Percentiles rank a stretch among this genome's conserved stretches.
These are phyloP conservation scores for Nannochloropsis salina DNA, from an alignment of 108 stramenopile genomes.

Conservation along the genomic window DNA sequence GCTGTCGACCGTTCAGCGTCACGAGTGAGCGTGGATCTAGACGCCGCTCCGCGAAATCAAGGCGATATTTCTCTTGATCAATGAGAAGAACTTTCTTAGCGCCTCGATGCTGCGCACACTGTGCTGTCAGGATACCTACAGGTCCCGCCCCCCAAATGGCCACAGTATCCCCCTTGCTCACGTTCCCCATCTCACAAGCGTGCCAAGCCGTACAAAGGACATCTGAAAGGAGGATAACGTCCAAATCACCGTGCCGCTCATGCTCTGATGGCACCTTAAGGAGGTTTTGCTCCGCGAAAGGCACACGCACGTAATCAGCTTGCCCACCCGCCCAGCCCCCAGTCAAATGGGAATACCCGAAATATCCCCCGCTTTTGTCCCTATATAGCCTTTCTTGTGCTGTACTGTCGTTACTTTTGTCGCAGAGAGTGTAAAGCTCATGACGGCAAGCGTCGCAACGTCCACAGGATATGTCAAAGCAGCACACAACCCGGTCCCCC, in stretches of 20 bases:
- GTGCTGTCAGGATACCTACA: conserved; percentile 9
- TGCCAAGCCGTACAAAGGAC: background rate
- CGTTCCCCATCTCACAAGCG: background rate
- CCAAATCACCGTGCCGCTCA: background rate
- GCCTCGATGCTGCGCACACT: conserved; percentile 5
- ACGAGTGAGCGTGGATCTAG: background rate
- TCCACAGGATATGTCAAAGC: conserved; percentile 9
- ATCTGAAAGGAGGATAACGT: background rate
- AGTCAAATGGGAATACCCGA: background rate
- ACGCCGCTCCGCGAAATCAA: background rate
- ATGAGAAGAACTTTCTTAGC: background rate
- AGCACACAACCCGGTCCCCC: background rate
- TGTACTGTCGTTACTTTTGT: background rate
- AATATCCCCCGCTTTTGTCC: background rate
- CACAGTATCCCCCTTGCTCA: background rate
- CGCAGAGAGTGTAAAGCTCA: background rate
- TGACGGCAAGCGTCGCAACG: background rate
- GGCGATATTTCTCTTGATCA: background rate
- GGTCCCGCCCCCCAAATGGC: background rate
- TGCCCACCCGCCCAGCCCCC: background rate
- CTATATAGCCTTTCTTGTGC: background rate
- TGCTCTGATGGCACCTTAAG: background rate
- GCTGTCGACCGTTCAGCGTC: background rate
- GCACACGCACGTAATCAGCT: background rate
- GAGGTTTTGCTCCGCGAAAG: conserved; percentile 4